Conservation (phyloP, 2,329 filamentous ascomycete genomes). For the Monosporascus sp. region DNA sequence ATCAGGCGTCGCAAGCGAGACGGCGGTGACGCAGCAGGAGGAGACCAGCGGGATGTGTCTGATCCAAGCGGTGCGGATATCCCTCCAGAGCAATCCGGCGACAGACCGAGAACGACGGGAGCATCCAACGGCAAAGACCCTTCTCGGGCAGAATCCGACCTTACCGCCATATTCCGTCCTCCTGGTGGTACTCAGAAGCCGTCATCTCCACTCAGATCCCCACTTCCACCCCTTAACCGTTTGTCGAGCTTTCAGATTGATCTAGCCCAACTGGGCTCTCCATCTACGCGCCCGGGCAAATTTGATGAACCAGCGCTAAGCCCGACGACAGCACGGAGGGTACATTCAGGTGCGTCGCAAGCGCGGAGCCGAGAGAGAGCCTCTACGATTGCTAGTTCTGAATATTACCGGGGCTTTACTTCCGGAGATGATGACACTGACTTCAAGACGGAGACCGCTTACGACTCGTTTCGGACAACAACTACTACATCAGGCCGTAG, state of each 20-base stretch:
- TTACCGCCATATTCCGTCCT: conserved; percentile 24
- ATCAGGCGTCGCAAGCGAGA: conserved; percentile 50
- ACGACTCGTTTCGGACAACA: conserved; percentile 69
- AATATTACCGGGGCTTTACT: conserved; percentile 61
- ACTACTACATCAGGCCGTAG: conserved; percentile 54
- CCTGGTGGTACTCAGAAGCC: conserved; percentile 37
- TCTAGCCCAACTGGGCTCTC: conserved; percentile 40
- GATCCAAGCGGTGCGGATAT: conserved; percentile 36
- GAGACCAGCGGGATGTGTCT: conserved; percentile 48
- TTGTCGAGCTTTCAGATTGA: conserved; percentile 53
- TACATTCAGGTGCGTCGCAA: conserved; percentile 23
- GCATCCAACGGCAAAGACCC: conserved; percentile 19
- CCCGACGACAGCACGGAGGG: conserved; percentile 15
- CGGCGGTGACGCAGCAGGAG: conserved; percentile 32
- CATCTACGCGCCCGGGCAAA: conserved; percentile 32
- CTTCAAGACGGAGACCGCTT: conserved; percentile 70
- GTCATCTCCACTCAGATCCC: conserved; percentile 54
- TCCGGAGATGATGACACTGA: conserved; percentile 74
- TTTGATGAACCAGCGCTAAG: conserved; percentile 14
- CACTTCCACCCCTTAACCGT: conserved; percentile 48
- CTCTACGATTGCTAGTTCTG: conserved; percentile 65
- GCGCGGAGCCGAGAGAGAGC: conserved; percentile 44
- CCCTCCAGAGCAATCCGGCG: conserved; percentile 13
- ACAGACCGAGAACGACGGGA: conserved; percentile 23
- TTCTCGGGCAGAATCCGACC: conserved; percentile 25